Conservation (phyloP, 768 basidiomycete genomes). For the Russula sp. region DNA sequence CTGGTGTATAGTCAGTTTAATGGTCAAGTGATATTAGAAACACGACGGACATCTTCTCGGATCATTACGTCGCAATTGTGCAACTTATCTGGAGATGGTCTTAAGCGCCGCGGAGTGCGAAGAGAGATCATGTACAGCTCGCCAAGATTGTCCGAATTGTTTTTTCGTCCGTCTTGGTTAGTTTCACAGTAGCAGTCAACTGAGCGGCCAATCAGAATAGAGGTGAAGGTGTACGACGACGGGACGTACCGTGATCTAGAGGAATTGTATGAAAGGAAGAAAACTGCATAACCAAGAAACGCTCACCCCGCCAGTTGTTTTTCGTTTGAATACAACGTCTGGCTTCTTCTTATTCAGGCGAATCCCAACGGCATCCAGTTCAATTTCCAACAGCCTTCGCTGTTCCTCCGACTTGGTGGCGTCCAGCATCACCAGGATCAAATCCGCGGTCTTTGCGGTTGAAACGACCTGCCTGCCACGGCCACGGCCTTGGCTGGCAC, state of each 20-base stretch:
- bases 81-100: constrained; percentile 56
- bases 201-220: constrained; percentile 28
- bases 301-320: constrained; percentile 85
- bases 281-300: constrained; percentile 3
- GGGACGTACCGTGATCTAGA: constrained; percentile 61
- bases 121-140: constrained; percentile 48
- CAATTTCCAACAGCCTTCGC: constrained; percentile 77
- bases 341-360: constrained; percentile 86
- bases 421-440: constrained; percentile 90
- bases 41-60: constrained; percentile 74
- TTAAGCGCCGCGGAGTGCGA: neutral
- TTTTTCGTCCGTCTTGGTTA: constrained; percentile 92
- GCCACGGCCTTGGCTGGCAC: constrained; percentile 85
- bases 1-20: constrained; percentile 36
- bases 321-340: constrained; percentile 92
- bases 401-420: constrained; percentile 94
- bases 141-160: constrained; percentile 91
- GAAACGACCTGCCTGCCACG: constrained; percentile 95
- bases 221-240: neutral
- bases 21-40: constrained; percentile 25
- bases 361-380: constrained; percentile 95
- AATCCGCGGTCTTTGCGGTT: constrained; percentile 52
- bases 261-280: constrained; percentile 8
- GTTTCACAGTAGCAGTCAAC: constrained; percentile 87
- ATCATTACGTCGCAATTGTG: constrained; percentile 99